These are phyloP conservation scores for Tetraselmis chui DNA, from an alignment of 139 green algal genomes.

Conservation along the genomic window DNA sequence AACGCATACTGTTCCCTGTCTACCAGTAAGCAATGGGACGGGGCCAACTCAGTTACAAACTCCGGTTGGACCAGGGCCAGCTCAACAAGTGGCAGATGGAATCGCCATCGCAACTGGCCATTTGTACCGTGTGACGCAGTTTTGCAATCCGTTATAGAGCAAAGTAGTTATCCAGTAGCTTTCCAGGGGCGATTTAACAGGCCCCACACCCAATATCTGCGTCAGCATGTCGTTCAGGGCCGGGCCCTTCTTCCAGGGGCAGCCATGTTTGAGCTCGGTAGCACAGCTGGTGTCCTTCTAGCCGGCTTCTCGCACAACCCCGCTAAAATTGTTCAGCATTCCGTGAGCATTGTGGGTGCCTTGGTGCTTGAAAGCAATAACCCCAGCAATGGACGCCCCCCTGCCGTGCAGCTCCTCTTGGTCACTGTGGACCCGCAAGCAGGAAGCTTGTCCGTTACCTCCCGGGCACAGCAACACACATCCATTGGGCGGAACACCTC, in stretches of 20 bases:
- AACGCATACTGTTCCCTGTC: constrained; percentile 53
- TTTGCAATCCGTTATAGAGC: neutral
- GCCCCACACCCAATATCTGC: neutral
- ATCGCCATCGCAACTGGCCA: neutral
- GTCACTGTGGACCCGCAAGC: neutral
- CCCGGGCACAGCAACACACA: neutral
- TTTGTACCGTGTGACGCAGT: neutral
- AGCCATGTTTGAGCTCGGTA: constrained; percentile 18
- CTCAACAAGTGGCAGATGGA: too few species aligned
- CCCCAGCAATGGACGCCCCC: neutral
- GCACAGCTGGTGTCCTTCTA: neutral
- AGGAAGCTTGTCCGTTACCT: neutral
- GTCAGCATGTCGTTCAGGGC: constrained; percentile 5
- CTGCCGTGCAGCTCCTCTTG: neutral
- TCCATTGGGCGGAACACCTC: neutral
- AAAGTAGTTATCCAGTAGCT: neutral
- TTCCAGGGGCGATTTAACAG: neutral
- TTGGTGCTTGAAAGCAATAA: neutral
- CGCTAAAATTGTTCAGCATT: neutral
- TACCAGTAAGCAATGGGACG: neutral
- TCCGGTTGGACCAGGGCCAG: too few species aligned
- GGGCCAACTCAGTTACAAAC: neutral
- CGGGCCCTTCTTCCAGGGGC: constrained; percentile 21
- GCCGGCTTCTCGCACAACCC: neutral
- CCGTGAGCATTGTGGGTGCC: neutral